Conservation (phyloP, 2,329 filamentous ascomycete species). For the Plectosphaerella cucumerina region DNA sequence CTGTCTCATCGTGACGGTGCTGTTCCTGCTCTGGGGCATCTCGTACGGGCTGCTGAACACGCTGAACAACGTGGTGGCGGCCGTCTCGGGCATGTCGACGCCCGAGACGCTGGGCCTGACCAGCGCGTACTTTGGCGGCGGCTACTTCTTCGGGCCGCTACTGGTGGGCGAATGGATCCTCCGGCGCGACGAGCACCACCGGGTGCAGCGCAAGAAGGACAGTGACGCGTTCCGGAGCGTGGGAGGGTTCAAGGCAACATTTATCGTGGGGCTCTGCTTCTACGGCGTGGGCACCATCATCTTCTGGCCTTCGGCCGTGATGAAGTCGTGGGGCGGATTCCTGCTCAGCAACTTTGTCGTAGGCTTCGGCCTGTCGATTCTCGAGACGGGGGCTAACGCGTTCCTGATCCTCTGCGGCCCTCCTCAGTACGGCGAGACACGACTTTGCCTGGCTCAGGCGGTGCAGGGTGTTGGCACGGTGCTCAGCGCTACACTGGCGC, state of each 20-base stretch:
- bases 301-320: constrained; percentile 78
- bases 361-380: constrained; percentile 69
- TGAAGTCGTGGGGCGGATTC: constrained; percentile 73
- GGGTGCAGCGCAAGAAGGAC: constrained; percentile 32
- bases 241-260: constrained; percentile 73
- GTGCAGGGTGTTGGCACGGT: constrained; percentile 74
- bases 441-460: constrained; percentile 71
- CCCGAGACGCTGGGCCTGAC: constrained; percentile 65
- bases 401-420: constrained; percentile 71
- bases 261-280: constrained; percentile 71
- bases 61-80: constrained; percentile 67
- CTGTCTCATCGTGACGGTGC: constrained; percentile 68
- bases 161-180: constrained; percentile 68
- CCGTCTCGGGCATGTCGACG: constrained; percentile 55
- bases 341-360: constrained; percentile 71
- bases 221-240: constrained; percentile 34
- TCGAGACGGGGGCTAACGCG: constrained; percentile 79
- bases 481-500: constrained; percentile 66
- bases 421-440: constrained; percentile 66
- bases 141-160: constrained; percentile 66
- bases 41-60: constrained; percentile 84
- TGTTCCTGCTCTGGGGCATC: constrained; percentile 89
- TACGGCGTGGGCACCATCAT: constrained; percentile 77
- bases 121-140: constrained; percentile 65
- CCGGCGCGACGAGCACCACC: constrained; percentile 59